Evolutionary conservation across 2,329 filamentous ascomycete genomes (phyloP).

Genomic region (Microsporum audouinii): DNA sequence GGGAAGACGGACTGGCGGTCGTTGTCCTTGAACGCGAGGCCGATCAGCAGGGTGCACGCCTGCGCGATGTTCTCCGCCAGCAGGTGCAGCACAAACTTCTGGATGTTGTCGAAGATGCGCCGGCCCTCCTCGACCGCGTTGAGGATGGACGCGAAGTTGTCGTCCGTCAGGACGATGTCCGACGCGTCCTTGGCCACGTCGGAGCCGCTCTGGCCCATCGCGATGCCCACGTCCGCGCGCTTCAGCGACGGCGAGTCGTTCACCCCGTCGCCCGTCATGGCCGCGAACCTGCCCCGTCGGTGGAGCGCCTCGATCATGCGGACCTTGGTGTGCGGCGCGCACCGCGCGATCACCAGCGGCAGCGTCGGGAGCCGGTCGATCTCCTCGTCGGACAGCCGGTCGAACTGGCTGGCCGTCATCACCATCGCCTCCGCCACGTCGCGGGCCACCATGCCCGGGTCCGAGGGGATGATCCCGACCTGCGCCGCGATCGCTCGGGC

Average conservation of each 20-base stretch:
- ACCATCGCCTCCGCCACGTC: constrained; percentile 58
- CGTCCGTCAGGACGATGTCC: constrained; percentile 25
- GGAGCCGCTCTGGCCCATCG: constrained; percentile 70
- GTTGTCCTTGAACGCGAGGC: constrained; percentile 67
- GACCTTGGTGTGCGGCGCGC: constrained; percentile 56
- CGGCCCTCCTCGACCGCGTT: constrained; percentile 73
- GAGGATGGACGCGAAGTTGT: constrained; percentile 65
- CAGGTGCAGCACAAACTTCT: constrained; percentile 74
- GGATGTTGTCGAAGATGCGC: constrained; percentile 80
- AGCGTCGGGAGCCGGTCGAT: constrained; percentile 51
- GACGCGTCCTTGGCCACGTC: constrained; percentile 73
- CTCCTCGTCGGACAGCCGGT: constrained; percentile 61
- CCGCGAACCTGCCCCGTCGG: constrained; percentile 57
- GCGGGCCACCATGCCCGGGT: constrained; percentile 48
- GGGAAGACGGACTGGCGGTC: constrained; percentile 69
- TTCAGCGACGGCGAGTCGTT: constrained; percentile 78
- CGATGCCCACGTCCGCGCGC: constrained; percentile 73
- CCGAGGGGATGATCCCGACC: constrained; percentile 61
- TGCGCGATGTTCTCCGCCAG: constrained; percentile 74
- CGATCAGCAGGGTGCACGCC: constrained; percentile 68
- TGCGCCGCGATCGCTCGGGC: constrained; percentile 67
- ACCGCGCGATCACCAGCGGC: constrained; percentile 49
- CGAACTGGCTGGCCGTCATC: constrained; percentile 66
- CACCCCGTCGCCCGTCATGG: constrained; percentile 83
- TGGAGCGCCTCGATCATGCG: constrained; percentile 63